Percentiles rank a stretch among this genome's conserved stretches.
phyloP scores from a whole-genome alignment of 176 grass and related monocot genomes.

The Oryza glumipatula region DNA sequence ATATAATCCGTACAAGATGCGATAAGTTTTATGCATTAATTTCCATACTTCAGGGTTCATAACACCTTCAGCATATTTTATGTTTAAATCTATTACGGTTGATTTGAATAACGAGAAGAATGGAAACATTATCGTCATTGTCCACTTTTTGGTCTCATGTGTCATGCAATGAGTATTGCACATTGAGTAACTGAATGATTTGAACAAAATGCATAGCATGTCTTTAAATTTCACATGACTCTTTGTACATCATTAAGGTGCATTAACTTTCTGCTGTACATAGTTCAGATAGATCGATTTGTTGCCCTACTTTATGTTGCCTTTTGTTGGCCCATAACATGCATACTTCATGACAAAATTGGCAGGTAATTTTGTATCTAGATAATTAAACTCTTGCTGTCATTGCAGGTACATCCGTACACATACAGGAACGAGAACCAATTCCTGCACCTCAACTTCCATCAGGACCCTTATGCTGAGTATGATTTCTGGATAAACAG shows the following conservation, averaged over 20 bases:
- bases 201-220: background rate
- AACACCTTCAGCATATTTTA: background rate
- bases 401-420: constrained; percentile 84
- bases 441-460: constrained; percentile 88
- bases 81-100: constrained; percentile 3
- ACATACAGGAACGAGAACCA: constrained; percentile 93
- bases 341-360: constrained; percentile 2
- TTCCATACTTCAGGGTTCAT: background rate
- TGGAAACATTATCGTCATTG: background rate
- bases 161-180: constrained; percentile 6
- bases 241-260: too few relatives aligned
- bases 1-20: constrained; percentile 3
- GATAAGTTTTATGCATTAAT: background rate
- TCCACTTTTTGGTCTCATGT: background rate
- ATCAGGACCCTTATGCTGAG: constrained; percentile 80
- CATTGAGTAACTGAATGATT: constrained; percentile 11
- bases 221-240: background rate
- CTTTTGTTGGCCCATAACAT: background rate
- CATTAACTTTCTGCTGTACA: background rate
- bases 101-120: background rate
- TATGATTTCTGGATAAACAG: constrained; percentile 85
- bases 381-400: constrained; percentile 8
- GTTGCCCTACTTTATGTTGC: background rate
- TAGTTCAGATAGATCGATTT: background rate
- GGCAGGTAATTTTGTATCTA: background rate